Evolutionary conservation across 306 rosid genomes (phyloP).

Genomic region (Luffa aegyptiaca): DNA sequence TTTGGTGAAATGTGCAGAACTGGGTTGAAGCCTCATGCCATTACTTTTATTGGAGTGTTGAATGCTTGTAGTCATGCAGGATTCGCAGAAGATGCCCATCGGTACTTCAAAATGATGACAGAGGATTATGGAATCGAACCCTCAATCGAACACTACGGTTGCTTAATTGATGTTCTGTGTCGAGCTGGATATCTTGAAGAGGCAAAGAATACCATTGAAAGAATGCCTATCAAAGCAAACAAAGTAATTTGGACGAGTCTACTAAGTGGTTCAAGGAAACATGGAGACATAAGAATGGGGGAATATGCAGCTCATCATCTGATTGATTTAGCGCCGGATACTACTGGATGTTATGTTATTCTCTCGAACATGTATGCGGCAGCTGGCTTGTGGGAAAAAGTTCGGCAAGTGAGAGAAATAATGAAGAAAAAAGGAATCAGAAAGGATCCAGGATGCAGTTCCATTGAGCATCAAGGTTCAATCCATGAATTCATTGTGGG

Average conservation of each 20-base stretch:
- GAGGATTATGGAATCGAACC: conserved; percentile 41
- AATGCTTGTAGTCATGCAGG: conserved; percentile 62
- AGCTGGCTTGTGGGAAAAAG: conserved; percentile 39
- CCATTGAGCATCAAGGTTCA: conserved; percentile 36
- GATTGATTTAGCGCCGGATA: conserved; percentile 35
- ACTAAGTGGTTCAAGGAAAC: conserved; percentile 44
- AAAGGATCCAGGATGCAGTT: conserved; percentile 53
- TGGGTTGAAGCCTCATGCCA: conserved; percentile 39
- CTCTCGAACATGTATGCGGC: conserved; percentile 55
- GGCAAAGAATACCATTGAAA: conserved; percentile 34
- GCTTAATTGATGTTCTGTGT: conserved; percentile 46
- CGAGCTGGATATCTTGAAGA: conserved; percentile 50
- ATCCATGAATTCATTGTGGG: conserved; percentile 39
- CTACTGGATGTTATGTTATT: conserved; percentile 31
- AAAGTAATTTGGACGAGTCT: conserved; percentile 52
- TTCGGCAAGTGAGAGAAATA: conserved; percentile 37
- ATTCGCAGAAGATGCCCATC: conserved; percentile 33
- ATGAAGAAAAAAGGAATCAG: conserved; percentile 33
- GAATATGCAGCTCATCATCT: conserved; percentile 37
- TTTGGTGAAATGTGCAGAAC: conserved; percentile 31
- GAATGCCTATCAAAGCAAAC: conserved; percentile 49
- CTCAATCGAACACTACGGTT: conserved; percentile 49
- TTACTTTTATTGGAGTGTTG: conserved; percentile 47
- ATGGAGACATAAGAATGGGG: conserved; percentile 27
- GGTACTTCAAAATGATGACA: conserved; percentile 33